phyloP scores from a whole-genome alignment of 192 early-diverging fungal species.

The Umbelopsis sp. region DNA sequence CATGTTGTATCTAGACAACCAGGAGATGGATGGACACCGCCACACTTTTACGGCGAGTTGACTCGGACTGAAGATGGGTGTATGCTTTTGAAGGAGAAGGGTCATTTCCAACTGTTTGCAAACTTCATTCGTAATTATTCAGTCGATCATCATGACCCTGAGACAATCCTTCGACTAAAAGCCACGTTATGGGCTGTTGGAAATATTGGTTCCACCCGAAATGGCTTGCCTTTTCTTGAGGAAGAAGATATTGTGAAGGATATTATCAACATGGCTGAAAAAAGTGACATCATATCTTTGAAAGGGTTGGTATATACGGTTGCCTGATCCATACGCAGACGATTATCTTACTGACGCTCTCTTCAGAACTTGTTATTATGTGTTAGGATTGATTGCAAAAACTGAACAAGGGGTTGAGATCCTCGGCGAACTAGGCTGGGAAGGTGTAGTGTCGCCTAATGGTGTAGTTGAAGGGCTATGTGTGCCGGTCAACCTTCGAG shows the following conservation, averaged over 20 bases:
- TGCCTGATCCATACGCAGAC: background rate
- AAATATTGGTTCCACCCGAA: slow-evolving; percentile 70
- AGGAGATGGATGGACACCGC: slow-evolving; percentile 47
- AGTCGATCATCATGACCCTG: slow-evolving; percentile 37
- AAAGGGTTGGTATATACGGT: slow-evolving; percentile 72
- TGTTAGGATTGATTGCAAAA: slow-evolving; percentile 70
- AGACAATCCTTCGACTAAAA: slow-evolving; percentile 60
- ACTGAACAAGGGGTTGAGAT: slow-evolving; percentile 70
- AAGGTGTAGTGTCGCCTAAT: slow-evolving; percentile 57
- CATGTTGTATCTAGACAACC: slow-evolving; percentile 30
- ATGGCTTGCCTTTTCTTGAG: slow-evolving; percentile 69
- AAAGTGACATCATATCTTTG: slow-evolving; percentile 68
- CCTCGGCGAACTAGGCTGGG: slow-evolving; percentile 76
- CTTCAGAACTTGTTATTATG: slow-evolving; percentile 72
- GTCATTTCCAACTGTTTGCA: slow-evolving; percentile 69
- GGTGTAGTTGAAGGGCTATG: slow-evolving; percentile 61
- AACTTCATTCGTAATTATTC: slow-evolving; percentile 55
- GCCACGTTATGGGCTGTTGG: slow-evolving; percentile 81
- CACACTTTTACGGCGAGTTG: slow-evolving; percentile 83
- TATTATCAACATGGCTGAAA: slow-evolving; percentile 69
- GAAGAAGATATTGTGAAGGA: slow-evolving; percentile 73
- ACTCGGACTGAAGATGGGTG: slow-evolving; percentile 78
- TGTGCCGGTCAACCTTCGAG: slow-evolving; percentile 60
- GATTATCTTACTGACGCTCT: background rate
- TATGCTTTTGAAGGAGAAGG: slow-evolving; percentile 56